Evolutionary conservation across 2,329 filamentous ascomycete genomes (phyloP).

Genomic region (Pestalotiopsis sp.): DNA sequence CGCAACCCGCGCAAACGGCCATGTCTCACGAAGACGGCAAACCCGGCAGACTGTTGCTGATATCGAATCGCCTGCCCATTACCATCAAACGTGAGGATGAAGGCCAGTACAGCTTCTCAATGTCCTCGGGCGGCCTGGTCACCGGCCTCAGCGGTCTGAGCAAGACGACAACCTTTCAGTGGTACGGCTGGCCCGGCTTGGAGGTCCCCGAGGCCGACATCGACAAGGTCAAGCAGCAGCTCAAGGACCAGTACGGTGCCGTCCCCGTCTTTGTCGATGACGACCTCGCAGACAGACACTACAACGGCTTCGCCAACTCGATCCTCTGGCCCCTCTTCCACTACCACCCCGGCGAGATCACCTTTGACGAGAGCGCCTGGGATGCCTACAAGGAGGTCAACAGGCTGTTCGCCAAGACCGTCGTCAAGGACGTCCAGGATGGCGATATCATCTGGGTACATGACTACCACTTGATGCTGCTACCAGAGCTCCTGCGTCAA

Average conservation of each 20-base stretch:
- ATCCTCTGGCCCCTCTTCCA: slow-evolving; percentile 99
- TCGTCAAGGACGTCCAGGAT: slow-evolving; percentile 86
- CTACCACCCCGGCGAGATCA: slow-evolving; percentile 98
- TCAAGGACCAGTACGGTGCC: slow-evolving; percentile 87
- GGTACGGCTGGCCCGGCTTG: slow-evolving; percentile 97
- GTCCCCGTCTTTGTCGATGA: slow-evolving; percentile 93
- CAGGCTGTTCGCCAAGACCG: slow-evolving; percentile 84
- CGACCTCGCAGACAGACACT: slow-evolving; percentile 90
- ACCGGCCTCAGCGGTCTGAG: slow-evolving; percentile 89
- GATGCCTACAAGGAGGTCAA: slow-evolving; percentile 92
- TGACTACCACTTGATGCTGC: slow-evolving; percentile 97
- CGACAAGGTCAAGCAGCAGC: slow-evolving; percentile 69
- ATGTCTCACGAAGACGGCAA: slow-evolving; percentile 9
- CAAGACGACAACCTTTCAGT: slow-evolving; percentile 93
- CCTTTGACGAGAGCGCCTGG: slow-evolving; percentile 95
- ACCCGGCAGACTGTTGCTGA: slow-evolving; percentile 69
- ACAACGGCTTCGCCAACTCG: slow-evolving; percentile 97
- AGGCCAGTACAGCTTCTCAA: slow-evolving; percentile 89
- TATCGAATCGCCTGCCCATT: slow-evolving; percentile 94
- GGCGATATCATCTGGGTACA: slow-evolving; percentile 98
- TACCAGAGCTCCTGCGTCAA: slow-evolving; percentile 92
- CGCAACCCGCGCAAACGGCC: neutral
- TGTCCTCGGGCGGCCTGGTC: slow-evolving; percentile 95
- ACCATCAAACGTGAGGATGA: slow-evolving; percentile 94
- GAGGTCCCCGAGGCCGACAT: slow-evolving; percentile 88